These are phyloP conservation scores for Entrophospora sp. DNA, from an alignment of 192 early-diverging fungal species.

Conservation along the genomic window DNA sequence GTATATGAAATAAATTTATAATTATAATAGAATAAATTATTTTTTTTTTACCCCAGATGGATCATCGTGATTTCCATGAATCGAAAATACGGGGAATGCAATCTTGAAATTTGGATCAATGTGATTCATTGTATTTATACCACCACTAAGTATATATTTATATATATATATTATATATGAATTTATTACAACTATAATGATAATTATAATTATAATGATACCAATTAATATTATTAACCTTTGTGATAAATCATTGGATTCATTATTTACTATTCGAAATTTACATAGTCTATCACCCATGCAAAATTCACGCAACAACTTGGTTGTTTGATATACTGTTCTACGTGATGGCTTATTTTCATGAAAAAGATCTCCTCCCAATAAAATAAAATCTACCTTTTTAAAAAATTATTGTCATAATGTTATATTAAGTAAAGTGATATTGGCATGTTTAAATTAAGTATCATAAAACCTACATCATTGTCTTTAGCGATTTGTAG, in stretches of 20 bases:
- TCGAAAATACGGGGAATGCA: constrained; percentile 81
- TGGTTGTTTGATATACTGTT: constrained; percentile 59
- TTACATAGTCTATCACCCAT: constrained; percentile 58
- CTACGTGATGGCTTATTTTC: constrained; percentile 86
- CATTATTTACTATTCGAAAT: constrained; percentile 72
- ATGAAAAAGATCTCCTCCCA: constrained; percentile 95
- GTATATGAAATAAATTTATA: too few species aligned
- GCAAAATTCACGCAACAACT: constrained; percentile 57
- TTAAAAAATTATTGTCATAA: neutral
- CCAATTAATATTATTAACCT: constrained; percentile 23
- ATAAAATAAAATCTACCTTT: constrained; percentile 80
- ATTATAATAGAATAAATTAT: too few species aligned
- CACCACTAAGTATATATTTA: constrained; percentile 10
- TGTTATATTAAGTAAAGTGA: neutral
- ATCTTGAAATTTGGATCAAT: constrained; percentile 82
- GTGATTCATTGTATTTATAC: constrained; percentile 68
- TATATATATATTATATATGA: neutral
- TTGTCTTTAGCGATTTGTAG: constrained; percentile 57
- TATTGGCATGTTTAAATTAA: neutral
- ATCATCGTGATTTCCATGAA: constrained; percentile 97
- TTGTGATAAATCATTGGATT: constrained; percentile 57
- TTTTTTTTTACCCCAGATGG: constrained; percentile 72
- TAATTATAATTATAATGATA: neutral
- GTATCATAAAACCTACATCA: constrained; percentile 30
- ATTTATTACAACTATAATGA: too few species aligned